Evolutionary conservation across 768 basidiomycete species (phyloP).

Genomic region (Boletus vinaceobasis): DNA sequence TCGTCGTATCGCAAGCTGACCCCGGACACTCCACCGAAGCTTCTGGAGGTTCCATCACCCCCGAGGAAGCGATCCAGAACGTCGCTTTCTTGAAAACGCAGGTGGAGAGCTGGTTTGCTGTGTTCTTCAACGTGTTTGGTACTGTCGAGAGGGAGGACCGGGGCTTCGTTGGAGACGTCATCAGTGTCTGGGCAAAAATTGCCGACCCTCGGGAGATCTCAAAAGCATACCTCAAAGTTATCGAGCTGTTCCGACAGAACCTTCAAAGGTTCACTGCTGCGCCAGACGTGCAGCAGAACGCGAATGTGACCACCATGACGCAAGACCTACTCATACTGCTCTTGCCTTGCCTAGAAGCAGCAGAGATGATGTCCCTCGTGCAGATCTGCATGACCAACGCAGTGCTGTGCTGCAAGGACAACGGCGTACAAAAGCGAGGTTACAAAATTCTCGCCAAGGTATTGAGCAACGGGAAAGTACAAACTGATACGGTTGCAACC

Average conservation of each 20-base stretch:
- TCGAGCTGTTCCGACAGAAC: slow-evolving; percentile 65
- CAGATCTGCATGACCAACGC: slow-evolving; percentile 62
- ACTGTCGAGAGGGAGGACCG: slow-evolving; percentile 72
- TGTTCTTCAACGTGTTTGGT: slow-evolving; percentile 95
- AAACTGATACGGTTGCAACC: slow-evolving; percentile 52
- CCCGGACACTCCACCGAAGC: slow-evolving; percentile 29
- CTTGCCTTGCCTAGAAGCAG: slow-evolving; percentile 64
- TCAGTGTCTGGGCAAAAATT: slow-evolving; percentile 81
- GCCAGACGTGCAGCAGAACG: slow-evolving; percentile 33
- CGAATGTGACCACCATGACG: slow-evolving; percentile 55
- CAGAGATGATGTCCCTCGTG: slow-evolving; percentile 64
- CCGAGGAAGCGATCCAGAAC: slow-evolving; percentile 61
- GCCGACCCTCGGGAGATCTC: slow-evolving; percentile 74
- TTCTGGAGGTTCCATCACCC: slow-evolving; percentile 40
- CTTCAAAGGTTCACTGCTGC: slow-evolving; percentile 40
- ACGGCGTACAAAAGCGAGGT: slow-evolving; percentile 91
- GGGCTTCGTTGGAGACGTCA: slow-evolving; percentile 82
- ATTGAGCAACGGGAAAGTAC: slow-evolving; percentile 59
- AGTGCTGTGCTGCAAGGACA: slow-evolving; percentile 74
- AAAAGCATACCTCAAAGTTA: slow-evolving; percentile 79
- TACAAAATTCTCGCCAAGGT: slow-evolving; percentile 84
- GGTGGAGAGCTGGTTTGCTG: slow-evolving; percentile 90
- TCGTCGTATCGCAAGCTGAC: slow-evolving; percentile 42
- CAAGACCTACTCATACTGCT: slow-evolving; percentile 86
- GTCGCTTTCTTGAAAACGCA: slow-evolving; percentile 70